Conservation (phyloP, 306 rosid genomes). For the Leucaena leucocephala region DNA sequence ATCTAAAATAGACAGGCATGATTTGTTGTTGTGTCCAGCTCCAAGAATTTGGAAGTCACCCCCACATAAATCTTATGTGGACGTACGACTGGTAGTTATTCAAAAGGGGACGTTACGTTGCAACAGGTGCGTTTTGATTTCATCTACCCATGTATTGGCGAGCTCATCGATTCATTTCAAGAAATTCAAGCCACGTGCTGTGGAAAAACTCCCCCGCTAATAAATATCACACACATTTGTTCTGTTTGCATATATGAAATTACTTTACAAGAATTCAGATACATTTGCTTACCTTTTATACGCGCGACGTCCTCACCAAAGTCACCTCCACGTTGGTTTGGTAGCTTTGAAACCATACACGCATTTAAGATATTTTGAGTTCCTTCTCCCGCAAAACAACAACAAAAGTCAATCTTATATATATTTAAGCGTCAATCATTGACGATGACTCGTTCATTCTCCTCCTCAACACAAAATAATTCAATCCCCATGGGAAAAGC, state of each 20-base stretch:
- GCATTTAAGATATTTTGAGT: no score
- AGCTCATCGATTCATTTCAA: background rate
- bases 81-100: background rate
- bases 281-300: background rate
- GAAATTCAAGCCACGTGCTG: constrained; percentile 40
- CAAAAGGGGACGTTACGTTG: background rate
- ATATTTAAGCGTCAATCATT: background rate
- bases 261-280: background rate
- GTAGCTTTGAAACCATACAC: background rate
- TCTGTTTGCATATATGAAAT: background rate
- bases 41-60: no score
- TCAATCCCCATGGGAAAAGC: background rate
- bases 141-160: background rate
- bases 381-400: background rate
- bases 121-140: background rate
- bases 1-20: background rate
- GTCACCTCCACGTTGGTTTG: constrained; percentile 2
- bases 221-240: background rate
- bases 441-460: background rate
- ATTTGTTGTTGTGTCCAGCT: background rate
- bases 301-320: background rate
- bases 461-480: background rate
- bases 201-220: background rate
- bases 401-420: background rate
- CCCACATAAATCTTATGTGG: no score